A percentile compares a stretch with the other conserved stretches of the same genome.
These are phyloP conservation scores for Puccinellia tenuiflora DNA, from an alignment of 176 grass and related monocot species.

Conservation along the genomic window DNA sequence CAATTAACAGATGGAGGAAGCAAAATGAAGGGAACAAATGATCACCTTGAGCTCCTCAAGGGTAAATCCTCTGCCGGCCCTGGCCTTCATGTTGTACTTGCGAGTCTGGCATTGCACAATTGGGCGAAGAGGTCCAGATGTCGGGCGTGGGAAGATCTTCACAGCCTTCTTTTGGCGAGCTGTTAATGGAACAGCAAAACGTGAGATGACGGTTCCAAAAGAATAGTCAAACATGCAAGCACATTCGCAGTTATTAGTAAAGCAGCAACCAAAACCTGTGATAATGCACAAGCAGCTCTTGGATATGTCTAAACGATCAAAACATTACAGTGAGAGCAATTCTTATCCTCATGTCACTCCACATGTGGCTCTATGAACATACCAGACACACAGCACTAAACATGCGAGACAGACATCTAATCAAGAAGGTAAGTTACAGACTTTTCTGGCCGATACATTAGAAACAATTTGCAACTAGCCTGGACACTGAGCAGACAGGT, in stretches of 20 bases:
- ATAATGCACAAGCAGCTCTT: neutral
- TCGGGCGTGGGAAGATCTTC: conserved; percentile 83
- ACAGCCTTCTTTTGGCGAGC: conserved; percentile 86
- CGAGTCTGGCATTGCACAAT: conserved; percentile 74
- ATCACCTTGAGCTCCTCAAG: conserved; percentile 86
- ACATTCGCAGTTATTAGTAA: too few species aligned
- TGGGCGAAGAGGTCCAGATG: conserved; percentile 60
- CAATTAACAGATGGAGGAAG: neutral
- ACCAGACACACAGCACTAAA: neutral
- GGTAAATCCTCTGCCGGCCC: conserved; percentile 71
- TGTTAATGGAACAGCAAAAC: neutral
- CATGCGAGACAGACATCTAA: neutral
- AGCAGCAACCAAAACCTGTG: neutral
- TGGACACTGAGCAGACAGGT: too few species aligned
- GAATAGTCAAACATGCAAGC: neutral
- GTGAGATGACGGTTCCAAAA: neutral
- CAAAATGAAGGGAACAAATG: neutral
- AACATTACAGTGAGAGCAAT: neutral
- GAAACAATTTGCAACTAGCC: too few species aligned
- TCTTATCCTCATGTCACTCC: neutral
- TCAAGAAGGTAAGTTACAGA: neutral
- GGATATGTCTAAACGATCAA: neutral
- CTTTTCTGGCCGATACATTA: too few species aligned
- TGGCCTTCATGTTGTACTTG: conserved; percentile 92
- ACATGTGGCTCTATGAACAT: too few species aligned